These are phyloP conservation scores for Solanum bulbocastanum DNA, from an alignment of 257 asterid genomes.

Conservation along the genomic window DNA sequence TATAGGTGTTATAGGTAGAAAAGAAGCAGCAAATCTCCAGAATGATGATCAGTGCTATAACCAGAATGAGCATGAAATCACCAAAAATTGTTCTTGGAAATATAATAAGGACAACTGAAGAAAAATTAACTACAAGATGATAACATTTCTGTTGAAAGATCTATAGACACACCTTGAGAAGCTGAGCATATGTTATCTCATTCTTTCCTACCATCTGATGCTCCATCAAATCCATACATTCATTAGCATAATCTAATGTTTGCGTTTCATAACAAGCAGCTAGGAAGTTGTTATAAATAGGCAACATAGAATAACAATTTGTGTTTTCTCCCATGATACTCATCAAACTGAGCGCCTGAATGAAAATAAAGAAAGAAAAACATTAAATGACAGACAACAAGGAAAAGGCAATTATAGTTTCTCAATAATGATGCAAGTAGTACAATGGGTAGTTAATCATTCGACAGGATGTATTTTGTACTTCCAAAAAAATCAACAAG, in stretches of 20 bases:
- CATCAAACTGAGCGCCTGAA: slow-evolving; percentile 60
- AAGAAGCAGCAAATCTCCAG: neutral
- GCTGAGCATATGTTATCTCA: slow-evolving; percentile 51
- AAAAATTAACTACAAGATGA: neutral
- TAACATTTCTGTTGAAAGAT: neutral
- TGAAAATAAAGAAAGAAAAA: slow-evolving; percentile 5
- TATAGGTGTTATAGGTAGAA: neutral
- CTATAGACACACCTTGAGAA: slow-evolving; percentile 57
- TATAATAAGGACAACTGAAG: neutral
- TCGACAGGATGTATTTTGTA: neutral
- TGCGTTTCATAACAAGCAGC: slow-evolving; percentile 40
- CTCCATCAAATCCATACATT: slow-evolving; percentile 68
- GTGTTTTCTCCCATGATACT: slow-evolving; percentile 35
- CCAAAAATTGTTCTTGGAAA: neutral
- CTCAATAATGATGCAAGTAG: neutral
- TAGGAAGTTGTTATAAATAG: slow-evolving; percentile 49
- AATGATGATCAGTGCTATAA: neutral
- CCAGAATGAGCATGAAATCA: neutral
- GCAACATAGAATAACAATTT: slow-evolving; percentile 42
- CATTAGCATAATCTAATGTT: slow-evolving; percentile 37
- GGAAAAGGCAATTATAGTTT: neutral
- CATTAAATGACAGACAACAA: neutral
- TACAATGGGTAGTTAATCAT: neutral
- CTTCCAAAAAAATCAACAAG: neutral
- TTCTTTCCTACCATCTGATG: slow-evolving; percentile 64